A percentile compares a stretch with the other conserved stretches of the same genome.
Conservation (phyloP, 306 rosid genomes). For the Comarum palustre region DNA sequence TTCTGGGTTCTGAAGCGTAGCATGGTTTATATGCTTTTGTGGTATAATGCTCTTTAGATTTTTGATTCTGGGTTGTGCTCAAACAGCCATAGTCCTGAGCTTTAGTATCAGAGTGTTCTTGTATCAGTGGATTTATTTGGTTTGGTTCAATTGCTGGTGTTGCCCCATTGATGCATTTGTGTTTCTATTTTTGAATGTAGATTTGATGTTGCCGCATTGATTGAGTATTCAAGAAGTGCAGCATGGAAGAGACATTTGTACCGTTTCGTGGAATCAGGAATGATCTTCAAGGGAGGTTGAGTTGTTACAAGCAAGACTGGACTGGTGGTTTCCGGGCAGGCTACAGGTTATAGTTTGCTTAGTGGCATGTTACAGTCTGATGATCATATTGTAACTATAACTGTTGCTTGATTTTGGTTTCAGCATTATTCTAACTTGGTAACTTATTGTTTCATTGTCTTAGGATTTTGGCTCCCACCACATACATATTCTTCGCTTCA, state of each 20-base stretch:
- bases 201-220: constrained; percentile 9
- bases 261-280: constrained; percentile 67
- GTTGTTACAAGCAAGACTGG: constrained; percentile 76
- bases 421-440: constrained; percentile 7
- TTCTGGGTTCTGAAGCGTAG: constrained; percentile 15
- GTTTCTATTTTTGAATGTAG: not conserved
- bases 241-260: constrained; percentile 69
- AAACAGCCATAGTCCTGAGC: not conserved
- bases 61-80: constrained; percentile 19
- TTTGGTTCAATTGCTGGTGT: not conserved
- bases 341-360: constrained; percentile 42
- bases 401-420: constrained; percentile 16
- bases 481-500: constrained; percentile 75
- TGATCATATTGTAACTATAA: not conserved
- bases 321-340: constrained; percentile 61
- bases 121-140: not conserved
- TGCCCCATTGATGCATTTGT: not conserved
- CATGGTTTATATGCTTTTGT: constrained; percentile 12
- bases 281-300: constrained; percentile 53
- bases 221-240: constrained; percentile 27
- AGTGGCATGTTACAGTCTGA: not conserved
- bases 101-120: not conserved
- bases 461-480: constrained; percentile 80
- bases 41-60: constrained; percentile 10
- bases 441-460: constrained; percentile 6